Conservation (phyloP, 768 basidiomycete genomes). For the Candolleomyces eurysporus region DNA sequence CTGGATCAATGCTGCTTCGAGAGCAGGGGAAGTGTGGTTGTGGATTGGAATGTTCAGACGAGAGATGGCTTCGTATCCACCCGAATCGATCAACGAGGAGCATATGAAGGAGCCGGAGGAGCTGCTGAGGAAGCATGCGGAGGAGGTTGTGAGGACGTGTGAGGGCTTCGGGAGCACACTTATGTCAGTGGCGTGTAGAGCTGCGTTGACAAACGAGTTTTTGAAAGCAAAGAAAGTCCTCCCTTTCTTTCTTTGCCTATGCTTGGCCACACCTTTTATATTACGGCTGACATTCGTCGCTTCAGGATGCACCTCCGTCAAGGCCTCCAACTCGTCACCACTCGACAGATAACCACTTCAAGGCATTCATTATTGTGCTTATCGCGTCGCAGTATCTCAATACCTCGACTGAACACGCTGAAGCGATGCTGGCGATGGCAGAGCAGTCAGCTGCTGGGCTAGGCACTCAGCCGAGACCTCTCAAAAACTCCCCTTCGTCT, state of each 20-base stretch:
- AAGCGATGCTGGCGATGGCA: conserved; percentile 61
- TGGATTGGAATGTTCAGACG: conserved; percentile 24
- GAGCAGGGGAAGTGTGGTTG: conserved; percentile 34
- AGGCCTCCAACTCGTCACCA: conserved; percentile 56
- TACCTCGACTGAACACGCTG: conserved; percentile 68
- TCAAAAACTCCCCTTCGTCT: conserved; percentile 6
- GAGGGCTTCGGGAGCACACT: conserved; percentile 52
- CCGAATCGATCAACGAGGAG: background rate
- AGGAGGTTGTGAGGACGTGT: conserved; percentile 43
- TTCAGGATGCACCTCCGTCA: conserved; percentile 55
- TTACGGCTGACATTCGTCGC: background rate
- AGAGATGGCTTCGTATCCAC: background rate
- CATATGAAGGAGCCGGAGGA: conserved; percentile 14
- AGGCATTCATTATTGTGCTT: conserved; percentile 66
- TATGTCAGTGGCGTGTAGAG: conserved; percentile 50
- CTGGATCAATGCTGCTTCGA: conserved; percentile 43
- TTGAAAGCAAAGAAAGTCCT: conserved; percentile 57
- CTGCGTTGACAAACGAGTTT: conserved; percentile 54
- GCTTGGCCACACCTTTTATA: conserved; percentile 7
- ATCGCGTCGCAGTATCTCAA: conserved; percentile 70
- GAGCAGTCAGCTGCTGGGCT: conserved; percentile 72
- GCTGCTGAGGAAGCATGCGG: conserved; percentile 30
- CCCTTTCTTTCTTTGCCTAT: background rate
- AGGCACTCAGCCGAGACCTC: conserved; percentile 43
- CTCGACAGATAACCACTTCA: conserved; percentile 71